Evolutionary conservation across 768 basidiomycete genomes (phyloP), one percentile per base, ranked within the genome.

Genomic region (Boletus vermiculosoides): DNA sequence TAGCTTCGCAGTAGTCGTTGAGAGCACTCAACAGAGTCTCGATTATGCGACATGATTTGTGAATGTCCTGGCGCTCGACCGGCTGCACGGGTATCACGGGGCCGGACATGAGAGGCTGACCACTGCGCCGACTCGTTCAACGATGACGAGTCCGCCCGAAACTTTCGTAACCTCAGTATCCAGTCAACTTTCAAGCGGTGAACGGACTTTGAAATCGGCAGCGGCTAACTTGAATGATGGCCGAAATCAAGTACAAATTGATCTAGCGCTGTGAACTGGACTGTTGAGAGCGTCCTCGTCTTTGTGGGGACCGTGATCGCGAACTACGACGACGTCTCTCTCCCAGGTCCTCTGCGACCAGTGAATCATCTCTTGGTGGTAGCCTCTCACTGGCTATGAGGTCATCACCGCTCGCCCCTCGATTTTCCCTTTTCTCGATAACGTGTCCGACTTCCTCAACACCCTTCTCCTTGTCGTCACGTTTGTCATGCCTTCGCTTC

Each of bases 41-140:
- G 53, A 92, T 76, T 3, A 87, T 78, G 68, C 86, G 87, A 78
- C 91, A 91, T 7, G 87, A 84, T 71, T 86, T 92, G 78, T 92
- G 90, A 15, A 92, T 80, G 59, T 92, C 89, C 18, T 75, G 67
- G 22, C 88, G 81, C 54, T 91, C 90, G 9, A 82, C 80, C 10
- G 86, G 70, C 20, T 68, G 57, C 5, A 58, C 23, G 34, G 70
- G 18, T 15, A 50, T 30, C 5, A 37, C 18, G 4, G 61, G 31
- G 55, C 40, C 25, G 22, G 62, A 52, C 69, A 68, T 66, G 31
- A 5, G 22, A 22, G 23, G 13, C 8, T 45, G 44, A 25, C 13
- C 41, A 22, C n/a, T n/a, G n/a, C n/a, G n/a, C n/a, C n/a, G n/a
- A n/a, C n/a, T n/a, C n/a, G 4, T 39, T 34, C 31, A 33, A 22